Evolutionary conservation across 169 alveolate genomes (phyloP), one percentile per base, ranked within the genome.

Genomic region (Babesia ovata): DNA sequence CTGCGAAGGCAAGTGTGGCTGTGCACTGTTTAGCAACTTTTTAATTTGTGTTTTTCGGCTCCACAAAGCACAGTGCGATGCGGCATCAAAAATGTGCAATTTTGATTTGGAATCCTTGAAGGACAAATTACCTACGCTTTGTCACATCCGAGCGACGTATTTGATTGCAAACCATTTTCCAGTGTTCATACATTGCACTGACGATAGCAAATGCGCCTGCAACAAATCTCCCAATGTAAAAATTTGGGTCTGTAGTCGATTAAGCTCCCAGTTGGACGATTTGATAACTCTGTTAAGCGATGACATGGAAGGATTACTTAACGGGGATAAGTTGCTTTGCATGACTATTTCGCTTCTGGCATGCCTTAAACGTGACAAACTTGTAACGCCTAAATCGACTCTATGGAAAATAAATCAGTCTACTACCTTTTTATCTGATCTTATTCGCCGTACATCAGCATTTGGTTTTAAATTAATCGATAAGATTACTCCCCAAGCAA

Each of bases 11-110:
- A 45, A 10, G 2, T 24, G 61, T 48, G 74, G 74, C 48, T 65
- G 74, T 65, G 48, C 7, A 0, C 39, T 65, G 22, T 46, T 50
- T 26, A 21, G 26, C 52, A 65, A 65, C 4, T 0, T 65, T 7
- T 14, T 65, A 16, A 29, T 3, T 2, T 65, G 74, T 33, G 42
- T 49, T 65, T 22, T 2, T 16, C 2, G 12, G 48, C 8, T 65
- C 8, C 74, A 65, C 61, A 22, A 65, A 44, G 10, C 0, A 33
- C 74, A 65, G 48, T 65, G 74, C 22, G 74, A 39, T 4, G 29
- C 48, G 49, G 46, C 42, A 2, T 11, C 44, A 7, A 4, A 2
- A 26, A 44, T 65, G 62, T 8, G 12, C 0, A n/a, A 29, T 49
- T 10, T 24, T 0, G 24, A 33, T 17, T 13, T 46, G 24, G 48